Evolutionary conservation across 108 stramenopile genomes (phyloP).

Genomic region (Skeletonema potamos): DNA sequence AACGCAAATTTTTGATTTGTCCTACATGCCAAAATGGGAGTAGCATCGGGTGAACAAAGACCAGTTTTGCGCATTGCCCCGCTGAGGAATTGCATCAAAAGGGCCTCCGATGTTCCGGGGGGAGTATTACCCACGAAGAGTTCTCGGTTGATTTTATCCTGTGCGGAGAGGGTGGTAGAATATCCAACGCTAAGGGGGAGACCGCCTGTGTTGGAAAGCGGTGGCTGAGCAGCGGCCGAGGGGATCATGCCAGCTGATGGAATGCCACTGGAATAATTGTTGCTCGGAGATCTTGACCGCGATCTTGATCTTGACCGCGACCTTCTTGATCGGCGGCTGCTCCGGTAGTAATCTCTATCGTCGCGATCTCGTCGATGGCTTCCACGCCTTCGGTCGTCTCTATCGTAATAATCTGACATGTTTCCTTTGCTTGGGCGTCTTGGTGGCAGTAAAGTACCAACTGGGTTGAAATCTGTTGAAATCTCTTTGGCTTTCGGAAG

Average conservation of each 20-base stretch:
- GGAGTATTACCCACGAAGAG: constrained; percentile 95
- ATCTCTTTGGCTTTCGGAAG: too few species aligned
- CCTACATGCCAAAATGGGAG: constrained; percentile 81
- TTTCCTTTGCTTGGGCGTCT: not conserved
- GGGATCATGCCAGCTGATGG: constrained; percentile 5
- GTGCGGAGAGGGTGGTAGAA: constrained; percentile 31
- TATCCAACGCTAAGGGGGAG: constrained; percentile 1
- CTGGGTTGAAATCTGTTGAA: too few species aligned
- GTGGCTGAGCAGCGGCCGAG: not conserved
- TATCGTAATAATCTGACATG: not conserved
- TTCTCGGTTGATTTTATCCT: constrained; percentile 89
- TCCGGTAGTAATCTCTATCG: constrained; percentile 1
- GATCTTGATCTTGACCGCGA: constrained; percentile 12
- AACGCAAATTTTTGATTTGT: constrained; percentile 91
- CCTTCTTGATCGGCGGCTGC: constrained; percentile 7
- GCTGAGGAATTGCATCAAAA: constrained; percentile 88
- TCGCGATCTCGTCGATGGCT: constrained; percentile 4
- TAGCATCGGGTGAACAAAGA: constrained; percentile 61
- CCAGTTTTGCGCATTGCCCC: constrained; percentile 88
- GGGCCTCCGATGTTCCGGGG: constrained; percentile 80
- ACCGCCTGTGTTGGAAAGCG: not conserved
- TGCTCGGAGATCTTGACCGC: not conserved
- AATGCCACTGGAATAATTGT: not conserved
- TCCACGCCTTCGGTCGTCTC: not conserved
- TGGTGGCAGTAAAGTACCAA: too few species aligned